Base-by-base conservation (phyloP, 192 early-diverging fungal genomes). In the Endogone sp. region DNA sequence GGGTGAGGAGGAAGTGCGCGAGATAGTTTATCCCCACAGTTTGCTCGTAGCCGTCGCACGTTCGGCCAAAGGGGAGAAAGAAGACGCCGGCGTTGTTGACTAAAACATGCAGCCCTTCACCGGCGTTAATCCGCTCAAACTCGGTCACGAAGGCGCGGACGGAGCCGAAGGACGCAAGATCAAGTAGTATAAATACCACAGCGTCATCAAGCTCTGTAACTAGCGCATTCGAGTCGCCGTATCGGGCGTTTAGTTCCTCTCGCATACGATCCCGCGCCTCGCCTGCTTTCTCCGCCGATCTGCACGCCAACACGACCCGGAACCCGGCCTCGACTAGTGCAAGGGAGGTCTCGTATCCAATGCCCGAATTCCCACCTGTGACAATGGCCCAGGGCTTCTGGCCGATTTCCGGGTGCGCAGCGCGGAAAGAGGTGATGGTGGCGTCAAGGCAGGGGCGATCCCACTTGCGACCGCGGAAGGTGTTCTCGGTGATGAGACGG, bases 1-100 rank as follows among this genome's bases (percentile, higher is more conserved):
- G 56, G 24, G 70, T 71, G 2, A 71, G 49, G 22, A 71, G 58
- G 29, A 61, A 71, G 31, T 56, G 70, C 3, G 29, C 64, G 22
- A 71, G 26, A 66, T 71, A 59, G 59, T 71, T 71, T 26, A 26
- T 16, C 3, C 13, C 54, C 31, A n/a, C 23, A 13, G 27, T 28
- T 20, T 37, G 30, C 30, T 49, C 63, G 24, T 49, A 24, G 13
- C 32, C 32, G 28, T 65, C 25, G 26, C 30, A 2, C 3, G 56
- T 27, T 2, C 6, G 59, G 6, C 6, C 24, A 21, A 60, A 60
- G 22, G 59, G 27, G 59, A 60, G 9, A 2, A 16, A 6, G 9
- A 49, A 11, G 37, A 49, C 16, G 37, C 37, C 37, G 37, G 37
- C 37, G 37, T 49, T 49, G 37, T 49, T 49, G 37, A 49, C 37